These are phyloP conservation scores for Scheffersomyces cryptocercus DNA, from an alignment of 1,139 yeast species.

Conservation along the genomic window DNA sequence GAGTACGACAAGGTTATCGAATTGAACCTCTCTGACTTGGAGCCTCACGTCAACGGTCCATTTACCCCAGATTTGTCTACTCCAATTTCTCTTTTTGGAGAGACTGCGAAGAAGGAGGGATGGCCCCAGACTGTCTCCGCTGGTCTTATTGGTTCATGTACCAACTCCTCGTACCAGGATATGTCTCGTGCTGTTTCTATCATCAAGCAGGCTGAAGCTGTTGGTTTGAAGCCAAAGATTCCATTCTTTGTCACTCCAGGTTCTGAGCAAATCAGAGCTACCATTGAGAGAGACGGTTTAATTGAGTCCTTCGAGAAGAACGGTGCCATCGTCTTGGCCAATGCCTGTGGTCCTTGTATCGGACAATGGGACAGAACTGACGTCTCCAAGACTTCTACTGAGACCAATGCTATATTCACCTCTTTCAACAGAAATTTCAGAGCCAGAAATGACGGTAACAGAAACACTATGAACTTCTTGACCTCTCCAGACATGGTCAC, in stretches of 20 bases:
- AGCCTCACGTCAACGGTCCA: slow-evolving; percentile 93
- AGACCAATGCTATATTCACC: slow-evolving; percentile 82
- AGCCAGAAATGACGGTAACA: slow-evolving; percentile 97
- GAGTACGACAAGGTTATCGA: slow-evolving; percentile 83
- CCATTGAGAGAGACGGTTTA: slow-evolving; percentile 92
- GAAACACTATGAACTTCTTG: slow-evolving; percentile 93
- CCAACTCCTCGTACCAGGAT: slow-evolving; percentile 96
- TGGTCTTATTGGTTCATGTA: slow-evolving; percentile 96
- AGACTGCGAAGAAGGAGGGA: slow-evolving; percentile 59
- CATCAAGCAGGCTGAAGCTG: slow-evolving; percentile 78
- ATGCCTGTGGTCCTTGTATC: slow-evolving; percentile 99
- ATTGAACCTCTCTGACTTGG: slow-evolving; percentile 70
- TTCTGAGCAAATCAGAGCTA: slow-evolving; percentile 97
- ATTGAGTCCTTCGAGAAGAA: slow-evolving; percentile 74
- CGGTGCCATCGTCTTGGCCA: slow-evolving; percentile 90
- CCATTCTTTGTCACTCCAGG: slow-evolving; percentile 97
- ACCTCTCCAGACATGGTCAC: slow-evolving; percentile 98
- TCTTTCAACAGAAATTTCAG: slow-evolving; percentile 96
- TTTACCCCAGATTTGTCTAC: slow-evolving; percentile 94
- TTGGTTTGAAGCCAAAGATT: slow-evolving; percentile 87
- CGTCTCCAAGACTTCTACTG: slow-evolving; percentile 64
- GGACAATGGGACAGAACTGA: slow-evolving; percentile 95
- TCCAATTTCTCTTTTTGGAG: slow-evolving; percentile 72
- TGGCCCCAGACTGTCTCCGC: slow-evolving; percentile 87
- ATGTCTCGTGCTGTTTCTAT: slow-evolving; percentile 93